A percentile compares a stretch with the other conserved stretches of the same genome.
phyloP scores from a whole-genome alignment of 2,329 filamentous ascomycete genomes.

The Aspergillus unguis region DNA sequence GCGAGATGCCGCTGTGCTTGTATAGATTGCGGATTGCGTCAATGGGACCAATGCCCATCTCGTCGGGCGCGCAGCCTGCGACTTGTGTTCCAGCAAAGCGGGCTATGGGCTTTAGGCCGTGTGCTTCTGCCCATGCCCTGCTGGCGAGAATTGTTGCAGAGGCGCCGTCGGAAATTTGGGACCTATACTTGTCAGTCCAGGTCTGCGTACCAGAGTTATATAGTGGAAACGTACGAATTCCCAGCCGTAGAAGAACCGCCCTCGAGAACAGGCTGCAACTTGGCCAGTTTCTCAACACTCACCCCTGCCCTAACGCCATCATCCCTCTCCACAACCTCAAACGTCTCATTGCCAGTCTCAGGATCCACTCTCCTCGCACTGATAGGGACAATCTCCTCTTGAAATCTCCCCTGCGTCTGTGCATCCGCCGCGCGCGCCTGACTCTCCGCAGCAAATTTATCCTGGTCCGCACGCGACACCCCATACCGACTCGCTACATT shows the following conservation, averaged over 20 bases:
- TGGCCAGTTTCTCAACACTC: conserved; percentile 71
- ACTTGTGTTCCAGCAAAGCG: conserved; percentile 89
- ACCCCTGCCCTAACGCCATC: conserved; percentile 87
- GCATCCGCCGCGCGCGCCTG: conserved; percentile 80
- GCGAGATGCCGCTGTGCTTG: conserved; percentile 66
- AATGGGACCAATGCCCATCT: conserved; percentile 77
- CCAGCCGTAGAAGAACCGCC: conserved; percentile 80
- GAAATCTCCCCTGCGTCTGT: conserved; percentile 81
- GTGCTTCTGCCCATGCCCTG: conserved; percentile 75
- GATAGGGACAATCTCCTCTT: conserved; percentile 87
- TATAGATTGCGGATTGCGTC: conserved; percentile 72
- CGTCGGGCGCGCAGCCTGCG: conserved; percentile 78
- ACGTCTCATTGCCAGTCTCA: conserved; percentile 69
- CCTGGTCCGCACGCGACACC: conserved; percentile 71
- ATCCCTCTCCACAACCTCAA: conserved; percentile 54
- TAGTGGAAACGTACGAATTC: conserved; percentile 20
- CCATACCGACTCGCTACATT: conserved; percentile 88
- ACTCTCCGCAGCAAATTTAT: conserved; percentile 77
- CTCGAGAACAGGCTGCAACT: conserved; percentile 82
- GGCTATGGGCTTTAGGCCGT: conserved; percentile 80
- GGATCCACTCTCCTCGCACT: conserved; percentile 73
- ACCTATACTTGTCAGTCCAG: conserved; percentile 8
- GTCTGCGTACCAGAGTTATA: not conserved
- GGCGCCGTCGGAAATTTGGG: conserved; percentile 47
- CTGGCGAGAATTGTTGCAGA: conserved; percentile 87